Conservation (phyloP, 106 monocot species). For the Acanthochlamys bracteata region DNA sequence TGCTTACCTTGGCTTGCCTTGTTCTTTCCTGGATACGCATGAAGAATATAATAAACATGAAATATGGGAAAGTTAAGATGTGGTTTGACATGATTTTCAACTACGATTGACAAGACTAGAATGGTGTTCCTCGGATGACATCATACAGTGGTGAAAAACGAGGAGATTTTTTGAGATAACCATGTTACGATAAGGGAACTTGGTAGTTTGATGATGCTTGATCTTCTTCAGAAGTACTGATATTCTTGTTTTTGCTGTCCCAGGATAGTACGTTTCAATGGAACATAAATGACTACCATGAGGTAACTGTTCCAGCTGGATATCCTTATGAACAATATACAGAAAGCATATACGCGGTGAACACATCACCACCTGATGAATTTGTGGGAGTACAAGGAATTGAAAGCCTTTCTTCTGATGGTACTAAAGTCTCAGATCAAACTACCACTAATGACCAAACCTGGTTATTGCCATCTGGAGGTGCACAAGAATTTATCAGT, state of each 20-base stretch:
- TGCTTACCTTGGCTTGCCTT: too few species aligned
- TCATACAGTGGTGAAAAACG: too few species aligned
- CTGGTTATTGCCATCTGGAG: conserved; percentile 11
- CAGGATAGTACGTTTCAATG: conserved; percentile 16
- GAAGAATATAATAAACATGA: too few species aligned
- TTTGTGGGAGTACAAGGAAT: conserved; percentile 7
- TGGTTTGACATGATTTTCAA: too few species aligned
- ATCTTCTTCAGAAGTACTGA: neutral
- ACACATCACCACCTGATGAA: conserved; percentile 13
- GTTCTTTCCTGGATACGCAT: too few species aligned
- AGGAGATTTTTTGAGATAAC: too few species aligned
- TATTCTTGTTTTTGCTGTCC: neutral
- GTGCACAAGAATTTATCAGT: conserved; percentile 6
- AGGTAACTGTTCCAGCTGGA: neutral
- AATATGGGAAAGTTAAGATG: too few species aligned
- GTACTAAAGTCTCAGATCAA: neutral
- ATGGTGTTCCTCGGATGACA: too few species aligned
- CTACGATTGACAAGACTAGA: too few species aligned
- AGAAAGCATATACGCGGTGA: conserved; percentile 1
- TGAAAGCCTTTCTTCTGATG: conserved; percentile 3
- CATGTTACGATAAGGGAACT: too few species aligned
- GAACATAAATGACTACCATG: conserved; percentile 9
- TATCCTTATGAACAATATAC: conserved; percentile 11
- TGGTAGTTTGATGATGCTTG: neutral
- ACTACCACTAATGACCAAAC: neutral